Base-by-base conservation (phyloP, 768 basidiomycete genomes). In the Rhodotorula kratochvilovae region DNA sequence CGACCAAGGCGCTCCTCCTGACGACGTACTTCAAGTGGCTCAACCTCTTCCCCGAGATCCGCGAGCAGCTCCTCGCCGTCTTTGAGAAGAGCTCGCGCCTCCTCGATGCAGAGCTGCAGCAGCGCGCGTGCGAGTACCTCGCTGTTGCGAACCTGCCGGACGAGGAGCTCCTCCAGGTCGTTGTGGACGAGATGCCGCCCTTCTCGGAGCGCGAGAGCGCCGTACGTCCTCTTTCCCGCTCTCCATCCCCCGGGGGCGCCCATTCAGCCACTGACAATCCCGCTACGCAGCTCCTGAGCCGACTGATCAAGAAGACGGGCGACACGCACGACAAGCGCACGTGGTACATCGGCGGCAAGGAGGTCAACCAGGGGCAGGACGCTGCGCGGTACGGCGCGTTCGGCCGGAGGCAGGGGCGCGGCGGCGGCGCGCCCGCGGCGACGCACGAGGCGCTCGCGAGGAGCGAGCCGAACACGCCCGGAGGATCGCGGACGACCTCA, bases 1-100 rank as follows among this genome's bases (percentile, higher is more conserved):
- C 93, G 42, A 98, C 96, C 15, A 87, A 95, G 45, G 89, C 94
- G 0, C 84, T 99, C 42, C 86, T 99, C 36, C 84, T 99, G 46
- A 95, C 96, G 19, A 97, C 96, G 1, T 99, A 99, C 80, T 89
- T 97, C 83, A 99, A 99, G 85, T 98, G 95, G 95, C 92, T 96
- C 73, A 99, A 99, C 79, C 91, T 99, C 67, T 99, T 98, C 81
- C 96, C 96, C 29, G 96, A 99, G 80, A 96, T 99, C 82, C 96
- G 94, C 77, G 85, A 88, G 13, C 93, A 97, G 75, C 86, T 99
- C 39, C 77, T 97, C 79, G 90, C 89, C 80, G 92, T 98, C 76
- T 96, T 99, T 76, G 93, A 97, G 77, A 91, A 93, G 25, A 98
- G 96, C 79, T 88, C 92, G n/a, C 92, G 95, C 78, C 91, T 97